These are phyloP conservation scores for Colletotrichum tanaceti DNA, from an alignment of 2,329 filamentous ascomycete species.

Conservation along the genomic window DNA sequence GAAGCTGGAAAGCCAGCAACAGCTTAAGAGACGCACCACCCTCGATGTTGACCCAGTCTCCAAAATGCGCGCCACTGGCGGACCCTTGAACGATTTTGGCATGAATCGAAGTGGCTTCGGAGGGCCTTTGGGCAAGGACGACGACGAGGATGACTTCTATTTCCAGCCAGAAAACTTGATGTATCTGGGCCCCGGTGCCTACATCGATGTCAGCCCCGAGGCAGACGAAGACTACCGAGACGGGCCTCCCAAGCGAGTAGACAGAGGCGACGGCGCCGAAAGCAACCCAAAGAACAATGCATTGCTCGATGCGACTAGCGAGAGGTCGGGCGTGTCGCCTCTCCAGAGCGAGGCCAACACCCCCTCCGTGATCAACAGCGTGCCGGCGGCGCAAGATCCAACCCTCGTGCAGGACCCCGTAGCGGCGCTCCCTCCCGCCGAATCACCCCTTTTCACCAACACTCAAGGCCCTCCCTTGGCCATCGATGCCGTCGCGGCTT, in stretches of 20 bases:
- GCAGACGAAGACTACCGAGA: conserved; percentile 53
- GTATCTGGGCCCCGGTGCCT: conserved; percentile 61
- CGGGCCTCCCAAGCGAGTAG: neutral
- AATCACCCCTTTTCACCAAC: conserved; percentile 4
- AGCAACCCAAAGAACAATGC: conserved; percentile 7
- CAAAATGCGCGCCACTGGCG: conserved; percentile 42
- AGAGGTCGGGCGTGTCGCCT: conserved; percentile 43
- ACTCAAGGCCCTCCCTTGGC: conserved; percentile 1
- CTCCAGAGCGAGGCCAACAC: conserved; percentile 45
- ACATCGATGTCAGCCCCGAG: conserved; percentile 59
- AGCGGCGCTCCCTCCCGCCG: neutral
- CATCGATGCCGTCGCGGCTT: neutral
- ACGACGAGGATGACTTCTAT: conserved; percentile 52
- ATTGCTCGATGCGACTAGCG: conserved; percentile 17
- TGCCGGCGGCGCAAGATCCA: conserved; percentile 41
- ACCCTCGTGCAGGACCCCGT: neutral
- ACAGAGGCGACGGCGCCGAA: conserved; percentile 2
- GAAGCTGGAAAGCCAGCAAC: conserved; percentile 63
- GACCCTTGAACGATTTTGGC: conserved; percentile 42
- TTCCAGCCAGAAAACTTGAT: conserved; percentile 66
- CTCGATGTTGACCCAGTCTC: conserved; percentile 7
- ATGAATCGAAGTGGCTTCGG: conserved; percentile 37
- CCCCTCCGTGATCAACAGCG: conserved; percentile 43
- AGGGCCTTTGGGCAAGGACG: conserved; percentile 44
- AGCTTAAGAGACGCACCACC: conserved; percentile 54